A percentile compares a stretch with the other conserved stretches of the same genome.
phyloP scores from a whole-genome alignment of 2,329 filamentous ascomycete species.

The Aspergillus brunneoviolaceus region DNA sequence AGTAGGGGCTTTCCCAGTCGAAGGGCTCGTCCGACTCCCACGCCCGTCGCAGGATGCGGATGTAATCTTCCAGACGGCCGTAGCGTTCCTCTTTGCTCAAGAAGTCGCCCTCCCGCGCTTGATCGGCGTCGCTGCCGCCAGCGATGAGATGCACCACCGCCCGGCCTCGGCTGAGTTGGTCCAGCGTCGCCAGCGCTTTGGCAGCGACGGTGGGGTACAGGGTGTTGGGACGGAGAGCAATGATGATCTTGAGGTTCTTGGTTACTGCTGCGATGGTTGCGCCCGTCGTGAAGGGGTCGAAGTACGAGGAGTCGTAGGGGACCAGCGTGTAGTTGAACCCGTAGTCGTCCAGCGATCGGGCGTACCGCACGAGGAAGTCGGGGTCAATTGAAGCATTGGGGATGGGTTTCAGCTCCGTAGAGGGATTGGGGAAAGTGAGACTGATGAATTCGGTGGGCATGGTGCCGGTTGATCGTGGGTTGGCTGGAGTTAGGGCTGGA shows the following conservation, averaged over 20 bases:
- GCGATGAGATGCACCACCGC: conserved; percentile 65
- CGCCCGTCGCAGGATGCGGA: conserved; percentile 59
- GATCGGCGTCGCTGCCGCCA: conserved; percentile 60
- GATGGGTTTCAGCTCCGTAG: conserved; percentile 56
- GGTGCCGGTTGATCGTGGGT: neutral
- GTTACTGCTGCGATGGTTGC: conserved; percentile 59
- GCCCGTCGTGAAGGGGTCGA: conserved; percentile 59
- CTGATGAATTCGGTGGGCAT: conserved; percentile 58
- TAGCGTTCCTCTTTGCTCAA: conserved; percentile 59
- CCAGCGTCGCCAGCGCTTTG: conserved; percentile 61
- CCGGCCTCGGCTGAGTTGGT: conserved; percentile 58
- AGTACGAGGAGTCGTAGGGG: conserved; percentile 57
- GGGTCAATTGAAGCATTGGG: conserved; percentile 55
- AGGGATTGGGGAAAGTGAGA: conserved; percentile 57
- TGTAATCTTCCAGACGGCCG: conserved; percentile 60
- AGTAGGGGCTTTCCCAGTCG: conserved; percentile 62
- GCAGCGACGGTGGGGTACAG: conserved; percentile 63
- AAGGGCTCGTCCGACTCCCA: conserved; percentile 59
- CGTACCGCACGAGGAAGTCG: conserved; percentile 58
- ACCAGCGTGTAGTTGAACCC: conserved; percentile 63
- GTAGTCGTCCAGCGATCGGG: conserved; percentile 59
- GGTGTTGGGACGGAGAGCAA: conserved; percentile 62
- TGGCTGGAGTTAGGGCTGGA: neutral
- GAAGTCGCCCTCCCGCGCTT: conserved; percentile 62
- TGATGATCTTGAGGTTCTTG: conserved; percentile 61